Conservation (phyloP, 2,329 filamentous ascomycete genomes). For the Ploettnerulaceae sp. region DNA sequence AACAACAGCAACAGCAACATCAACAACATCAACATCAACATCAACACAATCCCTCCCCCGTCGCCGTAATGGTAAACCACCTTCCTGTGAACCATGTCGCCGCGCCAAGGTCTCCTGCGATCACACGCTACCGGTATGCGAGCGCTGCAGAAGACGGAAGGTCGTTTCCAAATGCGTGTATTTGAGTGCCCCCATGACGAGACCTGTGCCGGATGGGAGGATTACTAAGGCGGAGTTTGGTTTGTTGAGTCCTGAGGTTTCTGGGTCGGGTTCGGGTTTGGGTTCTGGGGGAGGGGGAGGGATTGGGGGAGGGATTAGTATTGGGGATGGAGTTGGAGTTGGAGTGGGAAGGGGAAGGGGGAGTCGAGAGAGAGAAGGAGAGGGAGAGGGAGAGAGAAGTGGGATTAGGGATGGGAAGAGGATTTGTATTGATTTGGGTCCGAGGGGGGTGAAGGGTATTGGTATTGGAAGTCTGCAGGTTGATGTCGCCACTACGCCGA, state of each 20-base stretch:
- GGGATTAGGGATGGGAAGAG: too few species aligned
- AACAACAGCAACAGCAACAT: too few species aligned
- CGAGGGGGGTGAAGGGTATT: neutral
- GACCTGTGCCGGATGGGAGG: constrained; percentile 11
- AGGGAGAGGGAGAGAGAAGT: neutral
- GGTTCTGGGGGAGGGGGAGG: too few species aligned
- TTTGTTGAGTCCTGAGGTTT: too few species aligned
- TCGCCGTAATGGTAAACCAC: constrained; percentile 30
- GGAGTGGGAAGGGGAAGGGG: too few species aligned
- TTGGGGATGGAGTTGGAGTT: too few species aligned
- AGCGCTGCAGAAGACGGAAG: constrained; percentile 27
- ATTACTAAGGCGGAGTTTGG: too few species aligned
- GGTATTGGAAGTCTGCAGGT: neutral
- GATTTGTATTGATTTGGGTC: neutral
- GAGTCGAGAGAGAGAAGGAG: neutral
- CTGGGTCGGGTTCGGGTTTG: too few species aligned
- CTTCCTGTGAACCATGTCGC: constrained; percentile 29
- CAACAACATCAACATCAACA: too few species aligned
- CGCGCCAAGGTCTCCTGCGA: constrained; percentile 32
- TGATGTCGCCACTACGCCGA: constrained; percentile 9
- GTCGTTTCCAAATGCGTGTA: constrained; percentile 26
- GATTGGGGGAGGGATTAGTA: too few species aligned
- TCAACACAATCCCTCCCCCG: too few species aligned
- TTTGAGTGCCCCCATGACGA: constrained; percentile 28
- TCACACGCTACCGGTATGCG: constrained; percentile 27